Evolutionary conservation across 306 rosid genomes (phyloP).

Genomic region (Dalbergia oliveri): DNA sequence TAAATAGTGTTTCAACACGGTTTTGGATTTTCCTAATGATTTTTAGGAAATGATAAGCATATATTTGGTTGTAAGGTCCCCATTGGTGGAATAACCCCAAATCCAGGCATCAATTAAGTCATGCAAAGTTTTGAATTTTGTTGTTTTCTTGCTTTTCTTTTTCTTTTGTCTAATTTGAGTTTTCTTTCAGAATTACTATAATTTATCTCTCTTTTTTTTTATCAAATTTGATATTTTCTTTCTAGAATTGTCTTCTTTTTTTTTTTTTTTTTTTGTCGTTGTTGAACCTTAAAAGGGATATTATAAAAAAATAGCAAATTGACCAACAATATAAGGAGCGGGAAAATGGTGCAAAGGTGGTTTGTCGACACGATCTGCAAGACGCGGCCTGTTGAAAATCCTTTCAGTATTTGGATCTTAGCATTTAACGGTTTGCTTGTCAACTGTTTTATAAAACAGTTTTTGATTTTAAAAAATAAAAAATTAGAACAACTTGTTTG

Average conservation of each 20-base stretch:
- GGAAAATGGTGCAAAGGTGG: conserved; percentile 8
- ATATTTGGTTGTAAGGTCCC: background rate
- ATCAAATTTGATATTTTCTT: conserved; percentile 24
- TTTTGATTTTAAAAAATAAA: too few species aligned
- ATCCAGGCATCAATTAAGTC: conserved; percentile 34
- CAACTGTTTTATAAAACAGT: too few species aligned
- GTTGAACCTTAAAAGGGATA: conserved; percentile 17
- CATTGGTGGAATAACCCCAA: conserved; percentile 3
- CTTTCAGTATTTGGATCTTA: conserved; percentile 5
- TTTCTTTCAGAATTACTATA: background rate
- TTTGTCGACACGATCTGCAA: conserved; percentile 21
- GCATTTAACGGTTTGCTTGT: background rate
- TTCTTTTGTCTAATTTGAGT: conserved; percentile 15
- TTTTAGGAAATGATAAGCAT: background rate
- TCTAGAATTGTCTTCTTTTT: conserved; percentile 10
- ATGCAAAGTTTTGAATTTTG: conserved; percentile 29
- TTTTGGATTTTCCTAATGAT: background rate
- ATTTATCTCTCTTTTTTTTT: background rate
- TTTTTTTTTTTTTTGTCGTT: conserved; percentile 29
- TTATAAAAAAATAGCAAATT: conserved; percentile 26
- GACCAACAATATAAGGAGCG: conserved; percentile 18
- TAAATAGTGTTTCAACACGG: conserved; percentile 1
- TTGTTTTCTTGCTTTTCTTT: conserved; percentile 17
- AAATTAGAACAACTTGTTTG: too few species aligned
- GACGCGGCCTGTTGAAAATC: background rate